Conservation (phyloP, 2,329 filamentous ascomycete species). For the Venturia asperata region DNA sequence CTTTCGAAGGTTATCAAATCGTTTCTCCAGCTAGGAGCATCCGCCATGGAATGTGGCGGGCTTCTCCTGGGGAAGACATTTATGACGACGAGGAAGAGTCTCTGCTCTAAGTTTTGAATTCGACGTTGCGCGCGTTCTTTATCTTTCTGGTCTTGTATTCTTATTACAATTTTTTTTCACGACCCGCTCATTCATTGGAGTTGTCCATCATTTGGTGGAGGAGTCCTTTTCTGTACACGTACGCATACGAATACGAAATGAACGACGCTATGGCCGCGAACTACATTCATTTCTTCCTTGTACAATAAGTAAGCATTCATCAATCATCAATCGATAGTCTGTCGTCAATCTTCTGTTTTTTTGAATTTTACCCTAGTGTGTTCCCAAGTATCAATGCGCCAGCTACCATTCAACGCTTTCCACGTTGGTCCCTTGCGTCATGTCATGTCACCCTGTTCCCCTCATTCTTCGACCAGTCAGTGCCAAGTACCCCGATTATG, state of each 20-base stretch:
- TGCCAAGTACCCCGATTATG: neutral
- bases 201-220: neutral
- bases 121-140: neutral
- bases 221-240: neutral
- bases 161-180: conserved; percentile 23
- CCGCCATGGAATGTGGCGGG: neutral
- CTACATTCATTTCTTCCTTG: neutral
- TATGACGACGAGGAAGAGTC: neutral
- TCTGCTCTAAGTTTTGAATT: neutral
- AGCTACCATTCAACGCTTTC: neutral
- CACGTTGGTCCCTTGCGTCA: neutral
- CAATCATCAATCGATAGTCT: conserved; percentile 9
- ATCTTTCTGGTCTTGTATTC: neutral
- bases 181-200: neutral
- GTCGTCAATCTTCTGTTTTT: neutral
- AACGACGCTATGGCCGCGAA: neutral
- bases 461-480: neutral
- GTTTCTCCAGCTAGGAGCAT: neutral
- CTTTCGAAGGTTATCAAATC: neutral
- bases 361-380: neutral
- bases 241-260: neutral
- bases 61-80: neutral
- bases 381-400: neutral
- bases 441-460: neutral
- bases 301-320: conserved; percentile 12